phyloP scores from a whole-genome alignment of 1,284 basidiomycete genomes.

The Boletus sp. region DNA sequence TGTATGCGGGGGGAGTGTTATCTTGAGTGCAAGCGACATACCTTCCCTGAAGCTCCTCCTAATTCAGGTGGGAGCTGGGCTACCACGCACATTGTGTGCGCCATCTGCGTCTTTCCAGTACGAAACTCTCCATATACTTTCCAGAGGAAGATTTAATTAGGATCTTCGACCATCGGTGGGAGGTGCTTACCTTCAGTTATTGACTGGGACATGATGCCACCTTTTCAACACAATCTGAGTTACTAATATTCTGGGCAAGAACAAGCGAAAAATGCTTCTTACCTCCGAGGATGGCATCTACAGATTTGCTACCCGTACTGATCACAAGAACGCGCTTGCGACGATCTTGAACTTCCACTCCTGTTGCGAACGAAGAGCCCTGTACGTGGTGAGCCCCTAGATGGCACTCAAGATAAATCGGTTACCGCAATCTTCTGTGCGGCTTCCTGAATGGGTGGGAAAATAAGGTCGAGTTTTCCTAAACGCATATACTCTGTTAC shows the following conservation, averaged over 20 bases:
- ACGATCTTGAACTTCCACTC: conserved; percentile 82
- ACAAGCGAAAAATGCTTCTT: conserved; percentile 15
- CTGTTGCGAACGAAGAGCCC: conserved; percentile 87
- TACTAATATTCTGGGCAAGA: not conserved
- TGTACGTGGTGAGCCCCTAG: conserved; percentile 30
- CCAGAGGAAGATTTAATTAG: conserved; percentile 1
- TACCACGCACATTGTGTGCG: conserved; percentile 88
- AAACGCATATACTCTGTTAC: conserved; percentile 39
- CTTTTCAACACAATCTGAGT: conserved; percentile 35
- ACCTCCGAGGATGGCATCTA: conserved; percentile 86
- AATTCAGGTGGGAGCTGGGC: conserved; percentile 85
- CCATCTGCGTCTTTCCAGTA: conserved; percentile 88
- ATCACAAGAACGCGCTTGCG: conserved; percentile 76
- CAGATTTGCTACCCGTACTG: conserved; percentile 88
- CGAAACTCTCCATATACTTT: conserved; percentile 77
- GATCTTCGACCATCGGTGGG: not conserved
- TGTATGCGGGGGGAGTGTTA: not conserved
- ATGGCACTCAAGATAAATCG: not conserved
- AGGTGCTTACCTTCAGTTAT: conserved; percentile 74
- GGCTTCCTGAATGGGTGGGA: conserved; percentile 58
- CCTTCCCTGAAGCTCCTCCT: conserved; percentile 88
- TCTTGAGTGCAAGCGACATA: conserved; percentile 24
- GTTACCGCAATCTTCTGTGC: conserved; percentile 76
- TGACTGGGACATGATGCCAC: conserved; percentile 85
- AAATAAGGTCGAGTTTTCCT: conserved; percentile 3